Evolutionary conservation across 805 yeast species (phyloP).

Genomic region (Teunomyces pallodes): DNA sequence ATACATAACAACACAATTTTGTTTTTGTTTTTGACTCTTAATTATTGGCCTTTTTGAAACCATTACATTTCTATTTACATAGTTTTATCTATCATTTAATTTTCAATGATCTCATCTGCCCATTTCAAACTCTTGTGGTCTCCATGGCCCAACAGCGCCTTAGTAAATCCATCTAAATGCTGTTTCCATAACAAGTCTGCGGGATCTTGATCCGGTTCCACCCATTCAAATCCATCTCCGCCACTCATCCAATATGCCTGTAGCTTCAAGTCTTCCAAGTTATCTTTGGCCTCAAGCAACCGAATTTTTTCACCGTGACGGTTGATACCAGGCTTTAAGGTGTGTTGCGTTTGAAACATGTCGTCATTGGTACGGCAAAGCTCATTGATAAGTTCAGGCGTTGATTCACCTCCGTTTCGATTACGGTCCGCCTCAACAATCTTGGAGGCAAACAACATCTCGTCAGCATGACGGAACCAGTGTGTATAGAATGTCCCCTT

Average conservation of each 20-base stretch:
- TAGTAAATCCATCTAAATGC: constrained; percentile 24
- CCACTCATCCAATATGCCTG: constrained; percentile 87
- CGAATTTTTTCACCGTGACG: constrained; percentile 39
- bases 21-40: too few species aligned
- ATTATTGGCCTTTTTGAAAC: background rate
- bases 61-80: background rate
- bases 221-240: constrained; percentile 87
- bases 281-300: constrained; percentile 37
- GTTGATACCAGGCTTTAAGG: constrained; percentile 33
- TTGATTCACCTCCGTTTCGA: constrained; percentile 43
- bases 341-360: constrained; percentile 18
- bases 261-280: constrained; percentile 63
- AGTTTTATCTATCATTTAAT: constrained; percentile 2
- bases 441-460: constrained; percentile 62
- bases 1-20: too few species aligned
- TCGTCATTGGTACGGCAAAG: constrained; percentile 33
- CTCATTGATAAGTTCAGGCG: constrained; percentile 33
- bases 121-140: constrained; percentile 27
- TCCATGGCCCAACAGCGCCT: constrained; percentile 15
- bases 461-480: constrained; percentile 66
- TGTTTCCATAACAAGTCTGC: constrained; percentile 54
- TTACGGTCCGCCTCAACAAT: constrained; percentile 64
- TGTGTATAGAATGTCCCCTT: constrained; percentile 61
- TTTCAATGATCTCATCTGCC: constrained; percentile 39
- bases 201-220: constrained; percentile 87